Evolutionary conservation across 257 asterid species (phyloP).

Genomic region (Jaltomata sinuosa): DNA sequence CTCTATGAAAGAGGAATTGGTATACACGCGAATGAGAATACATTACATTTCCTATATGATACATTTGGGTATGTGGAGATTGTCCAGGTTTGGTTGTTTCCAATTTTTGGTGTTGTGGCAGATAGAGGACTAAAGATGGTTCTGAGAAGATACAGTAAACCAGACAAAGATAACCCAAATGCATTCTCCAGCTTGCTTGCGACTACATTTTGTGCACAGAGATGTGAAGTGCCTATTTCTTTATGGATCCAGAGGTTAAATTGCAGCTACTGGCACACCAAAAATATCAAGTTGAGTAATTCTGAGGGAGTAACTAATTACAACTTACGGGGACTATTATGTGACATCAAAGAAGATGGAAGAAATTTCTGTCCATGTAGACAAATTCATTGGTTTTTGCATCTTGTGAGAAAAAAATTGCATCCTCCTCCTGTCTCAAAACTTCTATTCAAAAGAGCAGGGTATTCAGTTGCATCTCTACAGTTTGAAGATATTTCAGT

Average conservation of each 20-base stretch:
- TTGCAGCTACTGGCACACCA: conserved; percentile 51
- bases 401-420: conserved; percentile 9
- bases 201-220: no score
- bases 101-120: no score
- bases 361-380: neutral
- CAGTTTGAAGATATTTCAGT: no score
- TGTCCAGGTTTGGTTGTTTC: neutral
- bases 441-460: no score
- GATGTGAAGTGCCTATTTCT: conserved; percentile 81
- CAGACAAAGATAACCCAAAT: no score
- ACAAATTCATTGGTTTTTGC: conserved; percentile 53
- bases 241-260: conserved; percentile 83
- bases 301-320: conserved; percentile 43
- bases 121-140: no score
- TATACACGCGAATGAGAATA: conserved; percentile 25
- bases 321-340: conserved; percentile 46
- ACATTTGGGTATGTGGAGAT: conserved; percentile 47
- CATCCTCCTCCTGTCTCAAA: conserved; percentile 38
- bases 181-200: no score
- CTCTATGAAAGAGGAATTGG: no score
- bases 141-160: no score
- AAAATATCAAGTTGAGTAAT: conserved; percentile 28
- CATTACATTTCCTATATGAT: conserved; percentile 50
- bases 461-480: no score
- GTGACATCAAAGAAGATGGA: conserved; percentile 56